A percentile compares a stretch with the other conserved stretches of the same genome.
These are phyloP conservation scores for Kodamaea kakaduensis DNA, from an alignment of 805 yeast species.

Conservation along the genomic window DNA sequence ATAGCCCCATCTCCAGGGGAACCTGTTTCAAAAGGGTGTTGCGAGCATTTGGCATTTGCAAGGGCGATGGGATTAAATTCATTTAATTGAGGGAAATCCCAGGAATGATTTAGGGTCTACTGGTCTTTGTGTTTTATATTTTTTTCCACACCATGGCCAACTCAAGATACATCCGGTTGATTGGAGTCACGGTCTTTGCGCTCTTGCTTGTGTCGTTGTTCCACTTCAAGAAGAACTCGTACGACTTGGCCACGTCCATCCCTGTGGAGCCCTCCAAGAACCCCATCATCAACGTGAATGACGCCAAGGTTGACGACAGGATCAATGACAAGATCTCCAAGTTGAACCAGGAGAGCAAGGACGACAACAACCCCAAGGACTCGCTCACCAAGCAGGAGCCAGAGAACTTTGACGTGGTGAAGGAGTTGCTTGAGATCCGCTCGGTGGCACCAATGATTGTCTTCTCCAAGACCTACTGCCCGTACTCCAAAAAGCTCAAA, in stretches of 20 bases:
- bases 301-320: conserved; percentile 37
- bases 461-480: conserved; percentile 59
- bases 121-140: not conserved
- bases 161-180: conserved; percentile 7
- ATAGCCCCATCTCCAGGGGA: no score
- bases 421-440: conserved; percentile 51
- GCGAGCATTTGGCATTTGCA: no score
- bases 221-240: conserved; percentile 2
- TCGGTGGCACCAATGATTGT: conserved; percentile 61
- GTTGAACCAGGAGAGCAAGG: conserved; percentile 10
- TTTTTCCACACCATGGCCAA: conserved; percentile 4
- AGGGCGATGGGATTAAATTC: no score
- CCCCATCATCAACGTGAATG: conserved; percentile 28
- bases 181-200: conserved; percentile 6
- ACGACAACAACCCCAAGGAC: conserved; percentile 9
- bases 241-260: not conserved
- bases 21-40: no score
- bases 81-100: no score
- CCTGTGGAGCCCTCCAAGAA: not conserved
- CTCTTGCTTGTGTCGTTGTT: conserved; percentile 5
- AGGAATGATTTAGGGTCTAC: no score
- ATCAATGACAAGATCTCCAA: conserved; percentile 35
- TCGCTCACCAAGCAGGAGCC: conserved; percentile 9
- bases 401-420: conserved; percentile 31
- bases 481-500: conserved; percentile 72